A percentile compares a stretch with the other conserved stretches of the same genome.
Conservation (phyloP, 73 alveolate species). For the Paramecium biaurelia region DNA sequence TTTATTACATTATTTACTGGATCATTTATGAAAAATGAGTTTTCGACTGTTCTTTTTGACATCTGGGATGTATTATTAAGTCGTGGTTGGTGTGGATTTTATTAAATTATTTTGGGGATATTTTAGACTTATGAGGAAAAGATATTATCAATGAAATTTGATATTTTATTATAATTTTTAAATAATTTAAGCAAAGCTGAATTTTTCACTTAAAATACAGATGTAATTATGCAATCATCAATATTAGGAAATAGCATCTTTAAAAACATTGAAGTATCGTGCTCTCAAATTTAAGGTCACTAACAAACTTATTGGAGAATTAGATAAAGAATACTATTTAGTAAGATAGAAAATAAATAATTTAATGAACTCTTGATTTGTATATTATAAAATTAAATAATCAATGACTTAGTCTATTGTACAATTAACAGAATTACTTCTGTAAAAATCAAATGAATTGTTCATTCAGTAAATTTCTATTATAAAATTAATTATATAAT, state of each 20-base stretch:
- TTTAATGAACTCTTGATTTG: neutral
- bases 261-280: neutral
- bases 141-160: constrained; percentile 15
- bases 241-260: neutral
- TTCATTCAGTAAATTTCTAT: too few relatives aligned
- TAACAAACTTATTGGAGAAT: neutral
- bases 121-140: constrained; percentile 13
- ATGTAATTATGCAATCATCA: neutral
- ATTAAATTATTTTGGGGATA: constrained; percentile 8
- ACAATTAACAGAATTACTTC: too few relatives aligned
- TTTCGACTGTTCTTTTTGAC: constrained; percentile 11
- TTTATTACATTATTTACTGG: constrained; percentile 15
- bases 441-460: too few relatives aligned
- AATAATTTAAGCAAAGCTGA: constrained; percentile 17
- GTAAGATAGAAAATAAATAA: neutral
- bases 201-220: constrained; percentile 23
- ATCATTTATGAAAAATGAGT: constrained; percentile 10
- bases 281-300: neutral
- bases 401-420: neutral
- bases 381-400: neutral
- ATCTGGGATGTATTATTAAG: constrained; percentile 39
- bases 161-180: neutral
- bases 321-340: neutral
- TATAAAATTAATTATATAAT: too few relatives aligned
- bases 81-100: constrained; percentile 31